Evolutionary conservation across 495 filamentous ascomycete species (phyloP).

Genomic region (Sporormia fimetaria): DNA sequence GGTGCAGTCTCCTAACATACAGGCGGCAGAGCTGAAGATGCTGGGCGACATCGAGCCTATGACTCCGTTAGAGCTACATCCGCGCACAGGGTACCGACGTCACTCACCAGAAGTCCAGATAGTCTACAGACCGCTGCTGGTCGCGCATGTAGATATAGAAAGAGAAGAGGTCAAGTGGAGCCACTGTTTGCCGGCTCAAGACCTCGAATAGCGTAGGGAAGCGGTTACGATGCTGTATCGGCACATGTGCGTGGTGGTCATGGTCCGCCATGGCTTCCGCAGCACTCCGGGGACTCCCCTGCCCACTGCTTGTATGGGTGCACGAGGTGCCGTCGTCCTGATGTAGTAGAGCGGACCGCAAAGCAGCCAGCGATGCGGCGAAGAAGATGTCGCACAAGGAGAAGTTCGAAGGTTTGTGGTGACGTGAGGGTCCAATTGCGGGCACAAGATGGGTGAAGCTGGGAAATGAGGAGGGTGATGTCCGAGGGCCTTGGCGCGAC

Average conservation of each 20-base stretch:
- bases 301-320: background rate
- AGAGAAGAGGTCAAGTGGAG: constrained; percentile 92
- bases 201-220: constrained; percentile 93
- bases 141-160: constrained; percentile 99
- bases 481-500: constrained; percentile 20
- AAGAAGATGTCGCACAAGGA: background rate
- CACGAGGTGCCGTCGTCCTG: background rate
- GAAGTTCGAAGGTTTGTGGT: too few species aligned
- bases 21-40: constrained; percentile 97
- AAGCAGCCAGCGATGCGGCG: background rate
- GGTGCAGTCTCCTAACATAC: constrained; percentile 88
- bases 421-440: too few species aligned
- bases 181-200: constrained; percentile 74
- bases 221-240: constrained; percentile 49
- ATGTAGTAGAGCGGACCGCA: background rate
- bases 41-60: constrained; percentile 96
- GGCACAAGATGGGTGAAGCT: constrained; percentile 4
- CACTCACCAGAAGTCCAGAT: constrained; percentile 87
- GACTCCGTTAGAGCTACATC: constrained; percentile 4
- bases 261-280: constrained; percentile 11
- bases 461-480: constrained; percentile 23
- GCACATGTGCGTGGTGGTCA: constrained; percentile 3
- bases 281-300: too few species aligned
- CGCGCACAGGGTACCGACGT: background rate
- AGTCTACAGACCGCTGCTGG: constrained; percentile 93